Evolutionary conservation across 805 yeast genomes (phyloP), one percentile per base, ranked within the genome.

Genomic region (Cyberlindnera bimundalis): DNA sequence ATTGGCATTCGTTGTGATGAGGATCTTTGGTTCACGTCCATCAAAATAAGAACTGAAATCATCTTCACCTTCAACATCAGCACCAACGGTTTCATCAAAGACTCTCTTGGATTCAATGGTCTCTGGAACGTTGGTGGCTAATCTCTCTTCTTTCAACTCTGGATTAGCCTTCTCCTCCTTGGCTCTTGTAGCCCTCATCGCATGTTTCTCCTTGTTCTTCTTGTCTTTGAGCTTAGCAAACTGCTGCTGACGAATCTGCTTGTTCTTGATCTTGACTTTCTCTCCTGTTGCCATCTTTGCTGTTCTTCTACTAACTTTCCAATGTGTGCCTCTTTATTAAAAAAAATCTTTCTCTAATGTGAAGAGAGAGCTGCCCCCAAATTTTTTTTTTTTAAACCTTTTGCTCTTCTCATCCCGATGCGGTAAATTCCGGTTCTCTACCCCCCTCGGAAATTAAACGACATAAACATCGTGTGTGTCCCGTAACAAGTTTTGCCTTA

Each of bases 151-250:
- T 58, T 77, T 84, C 43, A 87, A 65, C 50, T 82, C 88, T 1
- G 97, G 96, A 55, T 90, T 84, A 21, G 74, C 78, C 41, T 82
- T 69, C 63, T 93, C 98, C 48, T 83, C 91, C 56, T 82, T 83
- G n/a, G 95, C 93, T 58, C 96, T 75, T 33, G 79, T 78, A n/a
- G 76, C 74, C 50, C 98, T 75, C 59, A 73, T 70, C 58, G 78
- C 79, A 60, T 89, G 96, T 55, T 87, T 78, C 39, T 76, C 76
- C 56, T 85, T 86, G 55, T 82, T 81, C 61, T 78, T 74, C 46
- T 84, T 84, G 57, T 84, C 83, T 62, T 82, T 84, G 38, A 85
- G 58, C 42, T 79, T 77, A 9, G 89, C 83, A 62, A 76, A 84
- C 28, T 87, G 69, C 64, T 84, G 77, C 60, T 86, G 93, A 50